Evolutionary conservation across 495 filamentous ascomycete genomes (phyloP), one percentile per base, ranked within the genome.

Genomic region (Hypoxylon fragiforme): DNA sequence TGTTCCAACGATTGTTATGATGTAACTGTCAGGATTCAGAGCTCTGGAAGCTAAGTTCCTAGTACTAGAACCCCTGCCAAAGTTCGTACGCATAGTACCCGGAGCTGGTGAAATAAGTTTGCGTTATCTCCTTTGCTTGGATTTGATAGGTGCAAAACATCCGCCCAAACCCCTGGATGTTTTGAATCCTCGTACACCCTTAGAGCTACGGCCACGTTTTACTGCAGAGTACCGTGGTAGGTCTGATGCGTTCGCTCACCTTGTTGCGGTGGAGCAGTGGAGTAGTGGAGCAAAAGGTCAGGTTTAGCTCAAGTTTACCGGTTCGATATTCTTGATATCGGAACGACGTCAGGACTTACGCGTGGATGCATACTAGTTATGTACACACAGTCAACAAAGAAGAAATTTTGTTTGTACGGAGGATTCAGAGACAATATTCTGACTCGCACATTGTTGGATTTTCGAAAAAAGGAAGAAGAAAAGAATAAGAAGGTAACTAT

Each of bases 201-300:
- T 28, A 47, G 44, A 60, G 60, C 54, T 63, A 3, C 18, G 34
- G 61, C 61, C 61, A 64, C 61, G 61, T 64, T 52, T 60, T 60
- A 37, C 40, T 48, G 34, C 11, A 28, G 24, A 4, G 24, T 50
- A 49, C 49, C 54, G 44, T 48, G 24, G 30, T 39, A 46, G 28
- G 19, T 44, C 11, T 37, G 14, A 11, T 46, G 32, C 32, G 40
- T 34, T 22, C 9, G 31, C 44, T 54, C 44, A 54, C 57, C 50
- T 44, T 50, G 50, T 41, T 34, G 9, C 14, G n/a, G 50, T 51
- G 57, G 50, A 54, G 57, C 36, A 37, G 31, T 13, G 36, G 26
- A n/a, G 21, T 12, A 14, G 22, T 24, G 35, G 35, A 16, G 24
- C 35, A 34, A 35, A 48, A 1, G 24, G 20, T 40, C 18, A 40